A percentile compares a stretch with the other conserved stretches of the same genome.
Conservation (phyloP, 148 eudicot genomes). For the Talinum fruticosum region DNA sequence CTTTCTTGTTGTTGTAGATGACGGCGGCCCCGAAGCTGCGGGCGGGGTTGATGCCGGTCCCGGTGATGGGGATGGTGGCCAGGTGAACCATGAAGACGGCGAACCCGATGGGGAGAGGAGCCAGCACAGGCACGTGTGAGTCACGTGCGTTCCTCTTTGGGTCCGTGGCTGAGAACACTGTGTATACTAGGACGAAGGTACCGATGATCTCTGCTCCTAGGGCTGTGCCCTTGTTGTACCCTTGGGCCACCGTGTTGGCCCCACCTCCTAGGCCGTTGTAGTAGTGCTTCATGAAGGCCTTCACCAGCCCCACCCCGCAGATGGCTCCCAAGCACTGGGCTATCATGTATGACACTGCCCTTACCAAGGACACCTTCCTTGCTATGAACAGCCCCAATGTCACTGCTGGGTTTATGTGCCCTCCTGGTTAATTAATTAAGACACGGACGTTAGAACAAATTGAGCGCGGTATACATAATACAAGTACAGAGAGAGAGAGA, state of each 20-base stretch:
- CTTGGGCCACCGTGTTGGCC: constrained; percentile 48
- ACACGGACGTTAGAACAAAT: no score
- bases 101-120: constrained; percentile 88
- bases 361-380: constrained; percentile 64
- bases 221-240: constrained; percentile 73
- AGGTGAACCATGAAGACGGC: constrained; percentile 90
- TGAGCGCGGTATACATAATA: no score
- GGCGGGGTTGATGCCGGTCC: constrained; percentile 93
- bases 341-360: constrained; percentile 68
- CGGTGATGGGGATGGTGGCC: constrained; percentile 92
- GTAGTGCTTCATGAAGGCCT: constrained; percentile 66
- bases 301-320: constrained; percentile 80
- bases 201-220: constrained; percentile 88
- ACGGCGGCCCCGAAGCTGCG: constrained; percentile 93
- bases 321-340: constrained; percentile 81
- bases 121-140: constrained; percentile 91
- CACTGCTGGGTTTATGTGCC: constrained; percentile 94
- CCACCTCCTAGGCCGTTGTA: constrained; percentile 67
- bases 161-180: constrained; percentile 90
- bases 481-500: background rate
- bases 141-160: constrained; percentile 88
- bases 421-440: no score
- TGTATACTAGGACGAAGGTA: constrained; percentile 83
- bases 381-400: constrained; percentile 81
- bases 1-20: constrained; percentile 56